These are phyloP conservation scores for Emmonsia crescens DNA, from an alignment of 2,329 filamentous ascomycete species.

Conservation along the genomic window DNA sequence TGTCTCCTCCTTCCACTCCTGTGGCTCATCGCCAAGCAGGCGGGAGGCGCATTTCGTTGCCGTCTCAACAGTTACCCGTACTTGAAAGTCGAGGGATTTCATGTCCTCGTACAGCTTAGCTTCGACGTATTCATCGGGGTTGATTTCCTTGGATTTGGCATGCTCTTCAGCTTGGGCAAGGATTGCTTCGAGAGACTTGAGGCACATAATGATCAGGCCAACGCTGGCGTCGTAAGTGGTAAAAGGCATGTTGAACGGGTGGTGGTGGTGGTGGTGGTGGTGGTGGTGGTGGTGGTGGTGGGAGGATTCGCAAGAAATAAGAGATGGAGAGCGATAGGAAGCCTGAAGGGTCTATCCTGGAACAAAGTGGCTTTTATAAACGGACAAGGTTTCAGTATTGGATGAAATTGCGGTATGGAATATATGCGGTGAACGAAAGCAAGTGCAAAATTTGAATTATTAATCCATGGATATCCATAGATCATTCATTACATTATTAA, in stretches of 20 bases:
- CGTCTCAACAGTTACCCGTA: not conserved
- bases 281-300: too few species aligned
- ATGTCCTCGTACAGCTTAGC: not conserved
- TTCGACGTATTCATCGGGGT: not conserved
- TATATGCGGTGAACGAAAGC: not conserved
- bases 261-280: not conserved
- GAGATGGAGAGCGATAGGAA: not conserved
- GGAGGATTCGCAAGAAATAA: not conserved
- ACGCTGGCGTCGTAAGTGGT: not conserved
- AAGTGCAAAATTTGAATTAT: not conserved
- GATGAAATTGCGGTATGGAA: not conserved
- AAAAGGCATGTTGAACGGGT: not conserved
- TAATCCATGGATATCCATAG: too few species aligned
- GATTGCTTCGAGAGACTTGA: not conserved
- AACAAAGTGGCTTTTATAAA: not conserved
- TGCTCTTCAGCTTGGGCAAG: not conserved
- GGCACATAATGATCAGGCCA: not conserved
- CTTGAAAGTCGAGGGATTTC: not conserved
- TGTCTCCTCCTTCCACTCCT: not conserved
- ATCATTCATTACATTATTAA: too few species aligned
- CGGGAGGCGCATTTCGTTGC: not conserved
- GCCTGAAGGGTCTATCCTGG: not conserved
- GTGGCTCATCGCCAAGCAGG: not conserved
- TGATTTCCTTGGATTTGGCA: not conserved
- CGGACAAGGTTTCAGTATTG: too few species aligned